A percentile compares a stretch with the other conserved stretches of the same genome.
These are phyloP conservation scores for Hypocreales sp. DNA, from an alignment of 2,329 filamentous ascomycete species.

Conservation along the genomic window DNA sequence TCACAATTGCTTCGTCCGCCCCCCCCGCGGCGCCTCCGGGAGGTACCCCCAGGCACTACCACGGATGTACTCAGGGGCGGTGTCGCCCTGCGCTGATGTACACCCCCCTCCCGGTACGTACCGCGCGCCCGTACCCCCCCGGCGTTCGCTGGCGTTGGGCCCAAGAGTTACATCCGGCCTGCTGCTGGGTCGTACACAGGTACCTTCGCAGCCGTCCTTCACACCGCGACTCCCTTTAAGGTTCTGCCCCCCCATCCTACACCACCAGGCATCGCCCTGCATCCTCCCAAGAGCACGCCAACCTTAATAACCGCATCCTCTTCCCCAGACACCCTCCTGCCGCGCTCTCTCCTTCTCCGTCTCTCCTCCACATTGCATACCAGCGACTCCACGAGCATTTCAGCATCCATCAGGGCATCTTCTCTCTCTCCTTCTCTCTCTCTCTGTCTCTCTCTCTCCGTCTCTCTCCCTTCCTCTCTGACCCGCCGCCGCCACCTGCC, in stretches of 20 bases:
- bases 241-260: conserved; percentile 6
- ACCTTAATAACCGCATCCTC: conserved; percentile 5
- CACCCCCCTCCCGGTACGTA: conserved; percentile 1
- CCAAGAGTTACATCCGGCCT: conserved; percentile 2
- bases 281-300: conserved; percentile 2
- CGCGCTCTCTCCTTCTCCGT: neutral
- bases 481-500: neutral
- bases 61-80: too few relatives aligned
- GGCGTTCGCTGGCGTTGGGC: conserved; percentile 2
- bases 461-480: neutral
- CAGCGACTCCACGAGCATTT: conserved; percentile 1
- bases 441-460: too few relatives aligned
- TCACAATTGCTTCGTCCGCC: too few relatives aligned
- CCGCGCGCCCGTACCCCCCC: conserved; percentile 2
- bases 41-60: too few relatives aligned
- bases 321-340: conserved; percentile 6
- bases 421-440: too few relatives aligned
- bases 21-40: too few relatives aligned
- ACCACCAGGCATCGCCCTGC: conserved; percentile 2
- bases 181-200: too few relatives aligned
- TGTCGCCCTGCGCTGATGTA: too few relatives aligned
- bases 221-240: conserved; percentile 4
- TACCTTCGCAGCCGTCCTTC: too few relatives aligned
- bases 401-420: too few relatives aligned
- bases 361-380: conserved; percentile 1